Percentiles rank a stretch among this genome's conserved stretches.
Conservation (phyloP, 2,329 filamentous ascomycete genomes). For the Juglanconis oblonga region DNA sequence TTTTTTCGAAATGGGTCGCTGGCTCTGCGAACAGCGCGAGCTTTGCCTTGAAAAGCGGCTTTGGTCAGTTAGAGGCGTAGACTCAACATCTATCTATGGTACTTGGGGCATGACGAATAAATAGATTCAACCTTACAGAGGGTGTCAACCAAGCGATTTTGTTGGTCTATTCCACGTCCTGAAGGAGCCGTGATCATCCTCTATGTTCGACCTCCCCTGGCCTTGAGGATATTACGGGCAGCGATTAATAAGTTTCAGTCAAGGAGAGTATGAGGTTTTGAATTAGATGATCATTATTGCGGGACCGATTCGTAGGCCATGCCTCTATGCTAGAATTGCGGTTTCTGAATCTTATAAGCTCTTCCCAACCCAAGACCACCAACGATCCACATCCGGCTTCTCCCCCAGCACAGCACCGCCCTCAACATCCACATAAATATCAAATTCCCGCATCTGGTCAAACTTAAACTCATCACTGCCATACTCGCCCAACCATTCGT, state of each 20-base stretch:
- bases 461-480: slow-evolving; percentile 78
- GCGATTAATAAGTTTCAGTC: too few relatives aligned
- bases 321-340: background rate
- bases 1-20: background rate
- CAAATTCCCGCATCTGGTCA: slow-evolving; percentile 76
- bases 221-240: too few relatives aligned
- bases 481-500: slow-evolving; percentile 80
- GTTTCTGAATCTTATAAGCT: slow-evolving; percentile 51
- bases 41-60: slow-evolving; percentile 16
- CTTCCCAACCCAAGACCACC: slow-evolving; percentile 88
- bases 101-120: background rate
- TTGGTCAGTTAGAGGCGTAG: slow-evolving; percentile 14
- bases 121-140: slow-evolving; percentile 15
- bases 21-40: slow-evolving; percentile 18
- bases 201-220: too few relatives aligned
- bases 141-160: background rate
- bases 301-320: background rate
- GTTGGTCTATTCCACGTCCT: background rate
- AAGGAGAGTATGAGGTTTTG: too few relatives aligned
- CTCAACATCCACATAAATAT: slow-evolving; percentile 72
- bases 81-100: slow-evolving; percentile 34
- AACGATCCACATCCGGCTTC: slow-evolving; percentile 71
- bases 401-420: slow-evolving; percentile 69
- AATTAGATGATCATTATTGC: background rate
- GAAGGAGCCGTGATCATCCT: background rate